These are phyloP conservation scores for Geosmithia morbida DNA, from an alignment of 2,329 filamentous ascomycete genomes.

Conservation along the genomic window DNA sequence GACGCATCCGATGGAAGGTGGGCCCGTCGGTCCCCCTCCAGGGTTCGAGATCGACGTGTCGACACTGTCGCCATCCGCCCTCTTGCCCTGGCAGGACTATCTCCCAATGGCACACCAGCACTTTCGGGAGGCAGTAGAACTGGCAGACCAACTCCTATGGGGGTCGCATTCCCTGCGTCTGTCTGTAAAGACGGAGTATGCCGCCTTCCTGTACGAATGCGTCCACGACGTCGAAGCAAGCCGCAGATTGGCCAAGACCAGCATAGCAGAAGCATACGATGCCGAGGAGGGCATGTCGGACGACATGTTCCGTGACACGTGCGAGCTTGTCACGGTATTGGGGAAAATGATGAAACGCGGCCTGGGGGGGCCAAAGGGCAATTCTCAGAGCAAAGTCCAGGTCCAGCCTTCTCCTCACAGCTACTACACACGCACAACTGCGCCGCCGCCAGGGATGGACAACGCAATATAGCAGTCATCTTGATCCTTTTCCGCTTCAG, in stretches of 20 bases:
- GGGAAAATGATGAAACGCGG: slow-evolving; percentile 82
- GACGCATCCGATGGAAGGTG: slow-evolving; percentile 38
- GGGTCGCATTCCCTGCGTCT: slow-evolving; percentile 82
- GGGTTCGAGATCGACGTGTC: slow-evolving; percentile 30
- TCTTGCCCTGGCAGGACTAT: slow-evolving; percentile 69
- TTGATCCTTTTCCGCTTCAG: neutral
- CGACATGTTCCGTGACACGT: slow-evolving; percentile 86
- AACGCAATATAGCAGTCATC: slow-evolving; percentile 21
- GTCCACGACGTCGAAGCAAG: slow-evolving; percentile 67
- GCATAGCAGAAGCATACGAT: slow-evolving; percentile 83
- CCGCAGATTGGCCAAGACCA: slow-evolving; percentile 61
- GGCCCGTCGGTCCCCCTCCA: slow-evolving; percentile 41
- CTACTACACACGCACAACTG: slow-evolving; percentile 6
- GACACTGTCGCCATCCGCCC: slow-evolving; percentile 49
- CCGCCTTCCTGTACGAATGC: slow-evolving; percentile 88
- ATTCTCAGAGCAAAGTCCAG: slow-evolving; percentile 15
- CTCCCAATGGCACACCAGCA: slow-evolving; percentile 67
- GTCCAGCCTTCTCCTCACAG: slow-evolving; percentile 14
- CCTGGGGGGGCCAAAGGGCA: slow-evolving; percentile 24
- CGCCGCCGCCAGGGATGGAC: slow-evolving; percentile 24
- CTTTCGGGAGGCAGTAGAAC: slow-evolving; percentile 61
- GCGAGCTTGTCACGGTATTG: slow-evolving; percentile 71
- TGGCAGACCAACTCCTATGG: slow-evolving; percentile 65
- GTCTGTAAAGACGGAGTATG: slow-evolving; percentile 82
- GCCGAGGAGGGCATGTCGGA: slow-evolving; percentile 88